phyloP scores from a whole-genome alignment of 225 moss, liverwort and hornwort species.

The Physcomitrellopsis africana region DNA sequence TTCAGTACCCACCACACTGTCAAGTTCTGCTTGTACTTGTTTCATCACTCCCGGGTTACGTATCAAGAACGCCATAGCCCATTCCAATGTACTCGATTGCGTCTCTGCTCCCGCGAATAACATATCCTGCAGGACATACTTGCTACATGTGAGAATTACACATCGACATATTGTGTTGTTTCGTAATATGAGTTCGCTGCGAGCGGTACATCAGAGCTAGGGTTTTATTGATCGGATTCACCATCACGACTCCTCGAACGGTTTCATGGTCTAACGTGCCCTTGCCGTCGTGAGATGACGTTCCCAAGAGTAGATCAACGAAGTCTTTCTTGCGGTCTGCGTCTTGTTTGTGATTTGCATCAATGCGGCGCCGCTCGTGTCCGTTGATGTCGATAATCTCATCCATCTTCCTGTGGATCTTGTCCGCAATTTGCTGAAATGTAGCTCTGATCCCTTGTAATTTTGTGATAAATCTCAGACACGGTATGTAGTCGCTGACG shows the following conservation, averaged over 20 bases:
- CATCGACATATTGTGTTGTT: not conserved
- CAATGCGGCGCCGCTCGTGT: conserved; percentile 25
- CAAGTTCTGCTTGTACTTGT: conserved; percentile 63
- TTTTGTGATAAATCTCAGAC: conserved; percentile 37
- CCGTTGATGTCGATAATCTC: conserved; percentile 45
- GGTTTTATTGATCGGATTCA: conserved; percentile 10
- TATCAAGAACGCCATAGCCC: conserved; percentile 71
- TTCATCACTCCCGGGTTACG: conserved; percentile 53
- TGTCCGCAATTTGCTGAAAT: conserved; percentile 35
- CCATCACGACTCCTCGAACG: conserved; percentile 45
- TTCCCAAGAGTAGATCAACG: conserved; percentile 64
- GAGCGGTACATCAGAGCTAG: not conserved
- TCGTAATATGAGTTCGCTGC: not conserved
- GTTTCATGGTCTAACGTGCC: conserved; percentile 52
- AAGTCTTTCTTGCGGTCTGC: conserved; percentile 47
- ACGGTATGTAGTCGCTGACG: conserved; percentile 49
- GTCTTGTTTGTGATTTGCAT: conserved; percentile 10
- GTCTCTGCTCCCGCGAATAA: conserved; percentile 69
- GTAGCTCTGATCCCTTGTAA: conserved; percentile 33
- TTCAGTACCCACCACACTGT: conserved; percentile 57
- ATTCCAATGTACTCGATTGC: conserved; percentile 56
- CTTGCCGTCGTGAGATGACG: conserved; percentile 48
- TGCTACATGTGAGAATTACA: not conserved
- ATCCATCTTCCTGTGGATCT: conserved; percentile 39
- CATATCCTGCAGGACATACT: conserved; percentile 59